Conservation (phyloP, 257 asterid genomes). For the Thymus mandschuricus region DNA sequence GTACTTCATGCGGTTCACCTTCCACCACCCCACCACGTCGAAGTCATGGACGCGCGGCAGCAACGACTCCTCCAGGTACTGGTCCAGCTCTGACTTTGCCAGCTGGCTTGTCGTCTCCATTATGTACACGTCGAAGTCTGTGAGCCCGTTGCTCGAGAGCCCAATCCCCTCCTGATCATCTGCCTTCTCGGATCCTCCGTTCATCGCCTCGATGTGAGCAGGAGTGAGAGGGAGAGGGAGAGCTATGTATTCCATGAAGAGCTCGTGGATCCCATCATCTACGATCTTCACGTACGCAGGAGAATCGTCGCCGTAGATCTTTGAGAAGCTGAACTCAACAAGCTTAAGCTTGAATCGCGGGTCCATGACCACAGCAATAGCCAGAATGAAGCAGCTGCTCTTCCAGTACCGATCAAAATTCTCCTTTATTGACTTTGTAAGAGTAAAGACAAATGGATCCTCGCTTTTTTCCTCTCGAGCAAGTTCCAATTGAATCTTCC, state of each 20-base stretch:
- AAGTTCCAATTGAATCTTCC: slow-evolving; percentile 92
- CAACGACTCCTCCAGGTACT: slow-evolving; percentile 90
- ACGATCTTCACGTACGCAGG: slow-evolving; percentile 61
- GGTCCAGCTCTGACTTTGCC: slow-evolving; percentile 79
- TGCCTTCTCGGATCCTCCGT: slow-evolving; percentile 42
- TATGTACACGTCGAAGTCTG: slow-evolving; percentile 79
- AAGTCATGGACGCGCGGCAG: slow-evolving; percentile 87
- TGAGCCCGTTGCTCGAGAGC: slow-evolving; percentile 55
- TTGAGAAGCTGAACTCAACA: slow-evolving; percentile 84
- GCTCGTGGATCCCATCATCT: slow-evolving; percentile 87
- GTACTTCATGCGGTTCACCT: slow-evolving; percentile 72
- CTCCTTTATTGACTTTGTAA: slow-evolving; percentile 76
- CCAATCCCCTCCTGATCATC: slow-evolving; percentile 59
- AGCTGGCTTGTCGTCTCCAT: slow-evolving; percentile 83
- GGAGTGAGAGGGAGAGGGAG: slow-evolving; percentile 70
- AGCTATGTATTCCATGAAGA: slow-evolving; percentile 72
- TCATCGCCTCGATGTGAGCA: slow-evolving; percentile 55
- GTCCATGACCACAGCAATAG: slow-evolving; percentile 92
- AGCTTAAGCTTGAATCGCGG: slow-evolving; percentile 96
- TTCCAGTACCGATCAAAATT: slow-evolving; percentile 83
- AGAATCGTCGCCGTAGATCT: slow-evolving; percentile 78
- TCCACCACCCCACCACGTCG: slow-evolving; percentile 98
- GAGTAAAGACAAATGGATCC: slow-evolving; percentile 59
- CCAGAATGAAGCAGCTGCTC: slow-evolving; percentile 74
- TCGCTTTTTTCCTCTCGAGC: slow-evolving; percentile 73